These are phyloP conservation scores for Tuber melanosporum DNA, from an alignment of 495 filamentous ascomycete genomes.

Conservation along the genomic window DNA sequence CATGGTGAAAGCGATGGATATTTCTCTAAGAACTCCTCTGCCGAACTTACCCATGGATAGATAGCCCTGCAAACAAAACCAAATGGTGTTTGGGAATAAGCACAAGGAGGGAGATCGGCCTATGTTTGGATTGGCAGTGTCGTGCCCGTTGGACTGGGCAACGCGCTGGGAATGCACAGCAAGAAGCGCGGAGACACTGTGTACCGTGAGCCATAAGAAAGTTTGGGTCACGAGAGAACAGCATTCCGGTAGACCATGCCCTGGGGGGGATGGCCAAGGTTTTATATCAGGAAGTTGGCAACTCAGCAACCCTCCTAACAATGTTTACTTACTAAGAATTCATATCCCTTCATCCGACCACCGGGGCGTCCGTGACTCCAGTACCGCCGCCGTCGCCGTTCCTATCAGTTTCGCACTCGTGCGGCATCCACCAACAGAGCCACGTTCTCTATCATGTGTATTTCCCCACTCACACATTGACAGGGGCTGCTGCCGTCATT, in stretches of 20 bases:
- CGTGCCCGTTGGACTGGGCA: background rate
- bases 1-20: background rate
- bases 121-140: background rate
- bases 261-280: background rate
- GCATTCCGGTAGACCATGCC: background rate
- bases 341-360: background rate
- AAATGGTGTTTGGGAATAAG: background rate
- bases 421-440: background rate
- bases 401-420: background rate
- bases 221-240: background rate
- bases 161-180: background rate
- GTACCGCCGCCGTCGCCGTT: background rate
- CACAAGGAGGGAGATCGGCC: background rate
- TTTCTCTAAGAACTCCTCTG: background rate
- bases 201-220: background rate
- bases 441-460: background rate
- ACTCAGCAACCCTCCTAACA: background rate
- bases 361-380: background rate
- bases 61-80: background rate
- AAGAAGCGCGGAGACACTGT: background rate
- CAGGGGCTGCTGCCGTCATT: background rate
- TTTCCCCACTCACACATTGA: background rate
- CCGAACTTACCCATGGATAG: background rate
- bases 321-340: background rate
- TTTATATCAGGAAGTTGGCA: background rate